phyloP scores from a whole-genome alignment of 768 basidiomycete genomes.

The Agrocybe pediades region DNA sequence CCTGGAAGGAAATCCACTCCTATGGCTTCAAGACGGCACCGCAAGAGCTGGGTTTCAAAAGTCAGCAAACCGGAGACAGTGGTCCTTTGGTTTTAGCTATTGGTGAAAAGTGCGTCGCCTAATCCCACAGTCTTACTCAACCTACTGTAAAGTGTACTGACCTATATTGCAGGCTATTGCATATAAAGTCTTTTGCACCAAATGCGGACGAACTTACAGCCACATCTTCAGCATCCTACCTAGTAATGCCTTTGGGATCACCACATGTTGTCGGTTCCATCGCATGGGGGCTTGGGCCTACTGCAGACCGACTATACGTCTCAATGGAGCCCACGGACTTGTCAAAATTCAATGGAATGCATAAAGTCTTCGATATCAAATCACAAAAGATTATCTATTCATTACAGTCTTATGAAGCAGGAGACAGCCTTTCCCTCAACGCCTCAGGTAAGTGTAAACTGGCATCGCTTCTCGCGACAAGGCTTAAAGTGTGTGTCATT shows the following conservation, averaged over 20 bases:
- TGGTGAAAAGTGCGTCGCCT: slow-evolving; percentile 36
- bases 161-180: slow-evolving; percentile 20
- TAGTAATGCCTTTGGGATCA: slow-evolving; percentile 11
- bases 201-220: neutral
- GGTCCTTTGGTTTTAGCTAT: slow-evolving; percentile 38
- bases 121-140: neutral
- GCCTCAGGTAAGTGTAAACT: slow-evolving; percentile 36
- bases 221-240: slow-evolving; percentile 11
- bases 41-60: slow-evolving; percentile 47
- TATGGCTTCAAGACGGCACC: slow-evolving; percentile 32
- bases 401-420: slow-evolving; percentile 51
- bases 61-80: slow-evolving; percentile 21
- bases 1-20: slow-evolving; percentile 14
- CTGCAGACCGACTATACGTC: slow-evolving; percentile 47
- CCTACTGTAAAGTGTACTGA: neutral
- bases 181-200: slow-evolving; percentile 18
- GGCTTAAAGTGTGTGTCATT: neutral
- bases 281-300: slow-evolving; percentile 50
- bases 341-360: slow-evolving; percentile 37
- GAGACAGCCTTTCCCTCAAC: slow-evolving; percentile 52
- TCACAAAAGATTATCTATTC: slow-evolving; percentile 23
- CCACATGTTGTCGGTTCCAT: slow-evolving; percentile 43
- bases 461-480: neutral
- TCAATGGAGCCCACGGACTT: slow-evolving; percentile 51
- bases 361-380: slow-evolving; percentile 50